Evolutionary conservation across 768 basidiomycete species (phyloP), one percentile per base, ranked within the genome.

Genomic region (Leccinum truebloodii): DNA sequence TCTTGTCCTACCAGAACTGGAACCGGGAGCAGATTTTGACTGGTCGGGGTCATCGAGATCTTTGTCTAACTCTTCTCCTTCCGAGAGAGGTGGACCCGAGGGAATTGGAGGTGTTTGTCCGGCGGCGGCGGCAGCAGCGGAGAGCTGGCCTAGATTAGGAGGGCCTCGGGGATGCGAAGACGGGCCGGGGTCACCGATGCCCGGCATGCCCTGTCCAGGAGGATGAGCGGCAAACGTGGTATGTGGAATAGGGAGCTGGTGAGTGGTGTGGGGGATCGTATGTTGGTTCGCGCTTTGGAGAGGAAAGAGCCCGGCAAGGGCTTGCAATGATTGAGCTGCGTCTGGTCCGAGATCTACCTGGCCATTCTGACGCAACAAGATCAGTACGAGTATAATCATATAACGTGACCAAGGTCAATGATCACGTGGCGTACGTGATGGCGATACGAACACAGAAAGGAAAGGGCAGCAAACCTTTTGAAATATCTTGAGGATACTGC

Each of bases 101-200:
- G 65, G 56, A 3, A 70, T 60, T 4, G 65, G 35, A 2, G 72
- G 63, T 6, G 81, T 77, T 58, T 81, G 81, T 69, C 84, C 77
- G 0, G 80, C 82, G 20, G 81, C 81, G 1, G 68, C 73, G 14
- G 69, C 73, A 7, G 64, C 71, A 0, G 81, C 81, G 35, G 82
- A 81, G 61, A 86, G 75, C 57, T 86, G 86, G 13, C 83, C 84
- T 1, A 87, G 76, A 59, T 82, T 83, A 5, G 87, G 87, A 3
- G 87, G 87, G 0, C 87, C 87, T 6, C 84, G 82, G 5, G 86
- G 87, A 65, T 88, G 88, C 0, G 86, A 86, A 4, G 87, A 88
- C n/a, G 87, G 86, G 8, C 88, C 87, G 3, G 87, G 85, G 61
- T 89, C 87, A 37, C 81, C 82, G 52, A 87, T 81, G 20, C 81